Evolutionary conservation across 441 rosid genomes (phyloP), one percentile per base, ranked within the genome.

Genomic region (Populus hybrid): DNA sequence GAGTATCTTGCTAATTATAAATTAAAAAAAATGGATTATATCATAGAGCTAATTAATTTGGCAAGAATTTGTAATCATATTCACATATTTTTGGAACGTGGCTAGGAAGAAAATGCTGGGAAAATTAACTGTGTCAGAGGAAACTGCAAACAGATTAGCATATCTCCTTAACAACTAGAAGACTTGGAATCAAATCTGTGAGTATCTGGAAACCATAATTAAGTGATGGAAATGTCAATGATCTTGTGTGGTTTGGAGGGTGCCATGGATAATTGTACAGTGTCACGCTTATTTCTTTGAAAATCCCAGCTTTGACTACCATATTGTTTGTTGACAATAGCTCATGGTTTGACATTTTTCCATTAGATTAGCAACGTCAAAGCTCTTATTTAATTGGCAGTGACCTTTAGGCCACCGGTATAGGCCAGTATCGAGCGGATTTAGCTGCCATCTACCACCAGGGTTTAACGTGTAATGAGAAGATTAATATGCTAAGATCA

Each of bases 141-240:
- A 74, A 66, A 74, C 7, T 9, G 61, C n/a, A 11, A 65, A 9
- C 50, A 68, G 10, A 18, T 59, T 18, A 70, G 9, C 11, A 76
- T 26, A 24, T 8, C 11, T 76, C 20, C 20, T 1, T 2, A 59
- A 24, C 6, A 16, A 69, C 42, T 2, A 61, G 24, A 61, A 53
- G 18, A 7, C 28, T 71, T 38, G 64, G 50, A 42, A 61, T 77
- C 42, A 63, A 38, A 71, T 70, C 71, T 76, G 61, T 9, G 3
- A 20, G 4, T 53, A 53, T 53, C 21, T 12, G n/a, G 28, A 70
- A 74, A 20, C 50, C 23, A 26, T 31, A 77, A 64, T 24, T 64
- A 31, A n/a, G 61, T 53, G 14, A 28, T 28, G 50, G 2, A 75
- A 75, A 67, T 67, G 78, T 75, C 78, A 75, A 75, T 50, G 72